Base-by-base conservation (phyloP, 1,284 basidiomycete genomes). In the Tilletia horrida region DNA sequence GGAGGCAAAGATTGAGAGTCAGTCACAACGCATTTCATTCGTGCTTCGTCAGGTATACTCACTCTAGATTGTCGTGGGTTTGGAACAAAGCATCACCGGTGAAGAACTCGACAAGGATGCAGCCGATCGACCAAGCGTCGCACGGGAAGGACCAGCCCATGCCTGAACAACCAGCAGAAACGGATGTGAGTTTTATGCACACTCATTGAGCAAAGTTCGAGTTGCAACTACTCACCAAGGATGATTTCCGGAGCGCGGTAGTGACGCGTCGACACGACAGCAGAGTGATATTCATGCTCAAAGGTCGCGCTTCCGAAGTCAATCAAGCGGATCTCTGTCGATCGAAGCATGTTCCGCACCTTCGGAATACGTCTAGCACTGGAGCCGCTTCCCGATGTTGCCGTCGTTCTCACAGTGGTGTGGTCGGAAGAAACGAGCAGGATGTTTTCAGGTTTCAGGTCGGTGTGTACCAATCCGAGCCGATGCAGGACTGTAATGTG, bases 191-290 rank as follows among this genome's bases (percentile, higher is more conserved):
- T 1, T 73, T 25, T 23, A 4, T 29, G 55, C 63, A 14, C 44
- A 2, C 1, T 21, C 42, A 40, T 25, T 18, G 63, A 62, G 23
- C 29, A 42, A 40, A 40, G 27, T 42, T 18, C 50, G 3, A 1
- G 27, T 52, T 27, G 13, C 47, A 6, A 13, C 59, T 65, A 83
- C 88, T 74, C 72, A 93, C 94, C 92, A 63, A 98, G 86, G 69
- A 99, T 99, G 81, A 99, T 98, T 84, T 99, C 96, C 1, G 96
- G 96, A 18, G 96, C 96, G 69, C 96, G 91, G 82, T 99, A 99
- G 84, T 99, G 96, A 69, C 96, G 88, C 21, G 96, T 98, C 44
- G 91, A 95, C 47, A 99, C 96, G 21, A 98, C 95, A 2, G 91
- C 92, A 1, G 94, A 97, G 82, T 99, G 96, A 82, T 98, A 98